Conservation (phyloP, 306 rosid species). For the Malus sieversii region DNA sequence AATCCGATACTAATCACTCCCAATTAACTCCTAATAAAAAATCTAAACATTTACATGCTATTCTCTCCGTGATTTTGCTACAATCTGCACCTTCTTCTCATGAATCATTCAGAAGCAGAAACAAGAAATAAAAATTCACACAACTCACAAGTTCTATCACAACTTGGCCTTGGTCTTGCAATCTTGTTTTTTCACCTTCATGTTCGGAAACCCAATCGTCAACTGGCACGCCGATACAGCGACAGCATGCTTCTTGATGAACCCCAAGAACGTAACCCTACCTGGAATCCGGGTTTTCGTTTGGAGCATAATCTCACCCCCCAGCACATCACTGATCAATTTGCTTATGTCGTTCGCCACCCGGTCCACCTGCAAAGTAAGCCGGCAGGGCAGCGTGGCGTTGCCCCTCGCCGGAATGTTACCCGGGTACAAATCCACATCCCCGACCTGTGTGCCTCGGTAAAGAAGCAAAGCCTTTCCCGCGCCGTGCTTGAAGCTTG, state of each 20-base stretch:
- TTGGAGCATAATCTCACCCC: conserved; percentile 34
- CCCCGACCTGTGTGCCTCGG: conserved; percentile 41
- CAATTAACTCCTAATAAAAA: no score
- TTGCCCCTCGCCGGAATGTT: conserved; percentile 42
- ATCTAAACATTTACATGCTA: not conserved
- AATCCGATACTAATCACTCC: no score
- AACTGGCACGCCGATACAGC: conserved; percentile 46
- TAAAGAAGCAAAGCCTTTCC: conserved; percentile 42
- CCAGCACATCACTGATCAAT: conserved; percentile 30
- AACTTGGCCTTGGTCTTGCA: conserved; percentile 47
- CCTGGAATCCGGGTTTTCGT: conserved; percentile 44
- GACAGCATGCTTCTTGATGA: conserved; percentile 43
- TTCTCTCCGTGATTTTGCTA: not conserved
- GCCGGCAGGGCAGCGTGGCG: conserved; percentile 21
- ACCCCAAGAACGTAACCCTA: conserved; percentile 38
- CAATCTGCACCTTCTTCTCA: not conserved
- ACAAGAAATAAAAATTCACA: not conserved
- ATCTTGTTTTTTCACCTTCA: conserved; percentile 38
- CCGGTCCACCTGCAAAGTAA: conserved; percentile 39
- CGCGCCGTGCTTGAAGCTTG: conserved; percentile 42
- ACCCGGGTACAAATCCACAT: conserved; percentile 38
- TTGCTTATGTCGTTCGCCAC: conserved; percentile 18
- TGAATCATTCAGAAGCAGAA: not conserved
- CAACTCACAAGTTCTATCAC: conserved; percentile 14
- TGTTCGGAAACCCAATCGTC: conserved; percentile 18